Conservation (phyloP, 2,329 filamentous ascomycete species). For the Paracamarosporium sp. region DNA sequence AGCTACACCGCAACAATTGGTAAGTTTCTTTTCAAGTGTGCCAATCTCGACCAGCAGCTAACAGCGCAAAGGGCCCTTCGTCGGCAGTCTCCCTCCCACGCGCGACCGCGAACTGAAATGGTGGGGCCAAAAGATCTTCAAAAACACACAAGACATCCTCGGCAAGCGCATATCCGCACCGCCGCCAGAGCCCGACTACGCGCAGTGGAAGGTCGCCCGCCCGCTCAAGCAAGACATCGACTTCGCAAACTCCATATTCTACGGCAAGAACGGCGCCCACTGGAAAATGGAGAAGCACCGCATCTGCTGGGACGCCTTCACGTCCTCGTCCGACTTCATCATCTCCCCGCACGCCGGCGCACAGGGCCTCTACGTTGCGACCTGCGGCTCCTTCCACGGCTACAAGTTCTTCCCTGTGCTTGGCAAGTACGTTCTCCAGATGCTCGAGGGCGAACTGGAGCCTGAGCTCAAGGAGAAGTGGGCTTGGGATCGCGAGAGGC, state of each 20-base stretch:
- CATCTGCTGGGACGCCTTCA: constrained; percentile 74
- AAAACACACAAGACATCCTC: constrained; percentile 39
- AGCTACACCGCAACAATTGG: constrained; percentile 36
- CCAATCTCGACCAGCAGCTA: background rate
- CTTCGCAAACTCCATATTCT: constrained; percentile 64
- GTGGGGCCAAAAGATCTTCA: constrained; percentile 45
- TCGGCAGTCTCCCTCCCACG: constrained; percentile 40
- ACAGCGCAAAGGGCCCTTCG: constrained; percentile 29
- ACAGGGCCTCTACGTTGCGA: constrained; percentile 61
- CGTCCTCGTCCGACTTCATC: constrained; percentile 62
- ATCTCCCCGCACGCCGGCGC: constrained; percentile 59
- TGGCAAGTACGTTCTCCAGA: constrained; percentile 61
- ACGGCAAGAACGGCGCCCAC: constrained; percentile 61
- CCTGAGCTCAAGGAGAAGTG: constrained; percentile 67
- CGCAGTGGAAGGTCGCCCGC: constrained; percentile 67
- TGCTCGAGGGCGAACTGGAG: constrained; percentile 51
- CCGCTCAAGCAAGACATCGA: constrained; percentile 65
- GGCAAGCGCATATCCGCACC: constrained; percentile 66
- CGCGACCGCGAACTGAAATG: constrained; percentile 43
- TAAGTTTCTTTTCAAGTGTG: background rate
- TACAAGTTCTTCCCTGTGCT: constrained; percentile 68
- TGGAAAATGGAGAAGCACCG: constrained; percentile 69
- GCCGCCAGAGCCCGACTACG: constrained; percentile 63
- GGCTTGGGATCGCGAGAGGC: constrained; percentile 65
- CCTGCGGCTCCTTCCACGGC: constrained; percentile 66